Percentiles rank a stretch among this genome's conserved stretches.
Evolutionary conservation across 2,329 filamentous ascomycete genomes (phyloP).

Genomic region (Onygenales sp.): DNA sequence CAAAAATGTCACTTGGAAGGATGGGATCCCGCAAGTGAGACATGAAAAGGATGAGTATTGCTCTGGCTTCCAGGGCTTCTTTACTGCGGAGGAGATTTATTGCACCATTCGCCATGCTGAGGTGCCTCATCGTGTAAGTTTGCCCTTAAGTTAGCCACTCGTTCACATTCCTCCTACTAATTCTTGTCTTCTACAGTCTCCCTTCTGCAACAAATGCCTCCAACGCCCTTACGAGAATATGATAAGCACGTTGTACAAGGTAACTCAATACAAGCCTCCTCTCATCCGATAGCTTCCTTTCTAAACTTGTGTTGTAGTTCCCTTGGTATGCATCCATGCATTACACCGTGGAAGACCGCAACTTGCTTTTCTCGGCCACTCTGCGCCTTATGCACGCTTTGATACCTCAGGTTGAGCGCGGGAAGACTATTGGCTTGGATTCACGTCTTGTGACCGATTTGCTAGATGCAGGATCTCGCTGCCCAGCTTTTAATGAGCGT

Average conservation of each 20-base stretch:
- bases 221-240: slow-evolving; percentile 46
- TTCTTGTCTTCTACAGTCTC: slow-evolving; percentile 11
- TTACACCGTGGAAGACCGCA: slow-evolving; percentile 40
- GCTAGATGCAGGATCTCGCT: slow-evolving; percentile 30
- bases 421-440: slow-evolving; percentile 29
- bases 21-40: slow-evolving; percentile 23
- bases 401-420: slow-evolving; percentile 50
- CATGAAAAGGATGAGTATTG: slow-evolving; percentile 35
- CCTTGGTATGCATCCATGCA: slow-evolving; percentile 39
- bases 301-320: slow-evolving; percentile 27
- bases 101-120: slow-evolving; percentile 39
- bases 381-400: slow-evolving; percentile 47
- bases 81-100: slow-evolving; percentile 42
- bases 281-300: neutral
- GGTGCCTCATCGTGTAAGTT: slow-evolving; percentile 40
- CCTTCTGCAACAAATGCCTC: slow-evolving; percentile 39
- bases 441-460: slow-evolving; percentile 29
- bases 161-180: neutral
- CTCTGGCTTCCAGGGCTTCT: slow-evolving; percentile 42
- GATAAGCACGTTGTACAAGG: slow-evolving; percentile 44
- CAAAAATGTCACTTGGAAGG: slow-evolving; percentile 40
- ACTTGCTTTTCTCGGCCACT: slow-evolving; percentile 33
- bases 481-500: slow-evolving; percentile 35
- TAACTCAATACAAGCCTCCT: slow-evolving; percentile 13
- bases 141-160: neutral